Evolutionary conservation across 768 basidiomycete genomes (phyloP).

Genomic region (Cystobasidium onofrii): DNA sequence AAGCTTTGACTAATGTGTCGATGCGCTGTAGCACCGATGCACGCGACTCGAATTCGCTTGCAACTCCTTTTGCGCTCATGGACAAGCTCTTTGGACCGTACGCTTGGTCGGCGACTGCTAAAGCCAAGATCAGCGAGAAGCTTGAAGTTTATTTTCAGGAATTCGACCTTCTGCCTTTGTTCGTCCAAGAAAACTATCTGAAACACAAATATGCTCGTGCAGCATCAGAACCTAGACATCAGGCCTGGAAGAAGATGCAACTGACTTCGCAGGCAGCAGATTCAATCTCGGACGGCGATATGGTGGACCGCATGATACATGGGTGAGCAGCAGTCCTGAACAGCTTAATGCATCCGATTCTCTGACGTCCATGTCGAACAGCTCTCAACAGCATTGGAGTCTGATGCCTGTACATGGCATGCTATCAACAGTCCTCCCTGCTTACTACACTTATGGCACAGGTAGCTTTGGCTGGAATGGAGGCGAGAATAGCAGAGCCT

Average conservation of each 20-base stretch:
- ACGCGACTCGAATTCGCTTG: constrained; percentile 85
- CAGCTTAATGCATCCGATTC: too few relatives aligned
- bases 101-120: constrained; percentile 69
- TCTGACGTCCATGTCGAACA: constrained; percentile 41
- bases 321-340: constrained; percentile 52
- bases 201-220: constrained; percentile 67
- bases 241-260: constrained; percentile 62
- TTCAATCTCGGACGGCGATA: constrained; percentile 86
- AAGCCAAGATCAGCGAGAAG: constrained; percentile 78
- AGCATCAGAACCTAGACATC: constrained; percentile 56
- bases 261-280: constrained; percentile 81
- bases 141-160: constrained; percentile 97
- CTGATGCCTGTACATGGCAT: constrained; percentile 90
- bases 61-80: constrained; percentile 89
- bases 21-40: constrained; percentile 56
- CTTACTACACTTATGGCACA: constrained; percentile 69
- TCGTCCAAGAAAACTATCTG: constrained; percentile 97
- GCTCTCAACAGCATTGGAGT: constrained; percentile 90
- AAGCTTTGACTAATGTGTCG: not conserved
- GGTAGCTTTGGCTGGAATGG: constrained; percentile 36
- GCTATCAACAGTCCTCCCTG: constrained; percentile 78
- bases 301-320: constrained; percentile 87
- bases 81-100: constrained; percentile 83
- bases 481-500: not conserved
- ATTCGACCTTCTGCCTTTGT: constrained; percentile 83